Conservation (phyloP, 768 basidiomycete genomes). For the Termitomyces bulborhizus region DNA sequence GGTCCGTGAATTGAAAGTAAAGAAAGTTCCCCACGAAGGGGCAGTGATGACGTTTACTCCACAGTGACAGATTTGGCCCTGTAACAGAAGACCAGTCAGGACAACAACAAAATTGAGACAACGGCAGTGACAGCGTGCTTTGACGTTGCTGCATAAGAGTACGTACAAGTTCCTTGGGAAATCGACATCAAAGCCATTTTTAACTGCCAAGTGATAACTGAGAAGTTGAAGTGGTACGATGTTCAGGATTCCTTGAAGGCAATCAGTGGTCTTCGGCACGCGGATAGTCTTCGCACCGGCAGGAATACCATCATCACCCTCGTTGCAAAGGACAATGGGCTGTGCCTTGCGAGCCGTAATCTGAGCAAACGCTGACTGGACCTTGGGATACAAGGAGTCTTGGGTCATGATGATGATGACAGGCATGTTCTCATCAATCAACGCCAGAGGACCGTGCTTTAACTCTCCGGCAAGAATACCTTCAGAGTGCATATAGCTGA, state of each 20-base stretch:
- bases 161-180: conserved; percentile 94
- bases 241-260: conserved; percentile 91
- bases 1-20: conserved; percentile 7
- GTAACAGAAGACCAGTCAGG: neutral
- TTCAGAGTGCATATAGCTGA: conserved; percentile 86
- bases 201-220: conserved; percentile 93
- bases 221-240: conserved; percentile 94
- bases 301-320: conserved; percentile 77
- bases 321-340: conserved; percentile 93
- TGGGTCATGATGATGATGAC: conserved; percentile 99
- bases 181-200: conserved; percentile 95
- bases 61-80: conserved; percentile 77
- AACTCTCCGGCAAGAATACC: conserved; percentile 97
- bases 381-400: conserved; percentile 97
- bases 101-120: conserved; percentile 5
- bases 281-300: conserved; percentile 81
- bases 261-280: conserved; percentile 92
- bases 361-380: conserved; percentile 92
- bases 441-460: conserved; percentile 96
- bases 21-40: neutral
- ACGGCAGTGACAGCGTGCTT: neutral
- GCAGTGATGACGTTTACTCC: conserved; percentile 41
- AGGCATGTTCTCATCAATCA: conserved; percentile 98
- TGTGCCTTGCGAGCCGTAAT: conserved; percentile 97
- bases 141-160: neutral